phyloP scores from a whole-genome alignment of 2,329 filamentous ascomycete genomes.

The Cladosporium sp. region DNA sequence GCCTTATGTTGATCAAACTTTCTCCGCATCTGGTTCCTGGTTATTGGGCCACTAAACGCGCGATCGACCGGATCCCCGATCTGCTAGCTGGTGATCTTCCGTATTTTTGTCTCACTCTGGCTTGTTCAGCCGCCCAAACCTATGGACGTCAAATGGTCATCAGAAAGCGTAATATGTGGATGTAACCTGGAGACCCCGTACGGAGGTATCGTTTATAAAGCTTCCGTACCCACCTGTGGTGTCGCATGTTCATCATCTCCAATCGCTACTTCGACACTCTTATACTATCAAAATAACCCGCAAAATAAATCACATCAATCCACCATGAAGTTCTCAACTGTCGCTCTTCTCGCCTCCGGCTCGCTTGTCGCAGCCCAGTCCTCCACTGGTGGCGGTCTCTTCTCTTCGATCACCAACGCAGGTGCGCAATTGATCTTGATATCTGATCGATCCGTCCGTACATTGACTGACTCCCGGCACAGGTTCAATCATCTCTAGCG shows the following conservation, averaged over 20 bases:
- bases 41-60: not conserved
- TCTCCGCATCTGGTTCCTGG: constrained; percentile 4
- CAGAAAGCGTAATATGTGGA: not conserved
- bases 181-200: not conserved
- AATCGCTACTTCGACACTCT: not conserved
- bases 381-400: not conserved
- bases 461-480: not conserved
- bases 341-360: not conserved
- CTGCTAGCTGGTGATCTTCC: not conserved
- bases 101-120: not conserved
- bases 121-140: not conserved
- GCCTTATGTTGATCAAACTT: constrained; percentile 1
- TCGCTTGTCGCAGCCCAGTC: constrained; percentile 3
- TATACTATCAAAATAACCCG: not conserved
- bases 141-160: not conserved
- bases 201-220: not conserved
- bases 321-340: constrained; percentile 3
- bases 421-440: not conserved
- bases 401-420: constrained; percentile 10
- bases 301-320: not conserved
- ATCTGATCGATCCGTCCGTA: not conserved
- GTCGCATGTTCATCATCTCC: not conserved
- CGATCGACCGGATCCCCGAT: not conserved
- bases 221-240: not conserved
- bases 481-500: constrained; percentile 9